Evolutionary conservation across 192 early-diverging fungal genomes (phyloP), one percentile per base, ranked within the genome.

Genomic region (Coemansia sp.): DNA sequence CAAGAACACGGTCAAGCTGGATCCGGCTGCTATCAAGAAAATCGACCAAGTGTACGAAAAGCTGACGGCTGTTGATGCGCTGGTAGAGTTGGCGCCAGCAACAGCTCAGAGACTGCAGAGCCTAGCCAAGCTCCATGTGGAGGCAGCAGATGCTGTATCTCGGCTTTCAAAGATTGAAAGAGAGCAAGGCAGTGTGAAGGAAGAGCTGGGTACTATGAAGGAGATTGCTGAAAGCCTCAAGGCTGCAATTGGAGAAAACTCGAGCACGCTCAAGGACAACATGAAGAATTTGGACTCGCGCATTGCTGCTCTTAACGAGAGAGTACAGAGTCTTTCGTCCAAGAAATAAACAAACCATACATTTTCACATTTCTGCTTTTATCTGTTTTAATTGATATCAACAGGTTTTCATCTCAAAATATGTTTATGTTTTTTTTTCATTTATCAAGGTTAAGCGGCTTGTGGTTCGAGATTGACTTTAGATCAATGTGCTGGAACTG

Each of bases 101-200:
- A 84, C 95, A 17, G 84, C 95, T 15, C 76, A 88, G 14, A 87
- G 96, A 38, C 78, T 97, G 65, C 91, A 91, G 63, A 87, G 89
- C 7, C 84, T 97, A 41, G 88, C 91, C 58, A 83, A 83, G 4
- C 80, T 97, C 51, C 96, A 97, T 71, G 79, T 86, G 1, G 94
- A 97, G 70, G 93, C 94, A 0, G 85, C 91, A 14, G 87, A 91
- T 45, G 94, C 92, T 68, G 86, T 88, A 12, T 87, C 92, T 8
- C 89, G 88, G 6, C 85, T 96, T 41, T 87, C 88, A 65, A 87
- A 90, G 78, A 83, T 95, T 52, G 85, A 86, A 18, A 65, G 73
- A 15, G 94, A 92, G 61, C 94, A 95, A 65, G 78, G 65, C 12
- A 85, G 86, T 28, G 86, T 96, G 55, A 72, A 64, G 4, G 90